Evolutionary conservation across 441 rosid genomes (phyloP), one percentile per base, ranked within the genome.

Genomic region (Arabidopsis hybrid): DNA sequence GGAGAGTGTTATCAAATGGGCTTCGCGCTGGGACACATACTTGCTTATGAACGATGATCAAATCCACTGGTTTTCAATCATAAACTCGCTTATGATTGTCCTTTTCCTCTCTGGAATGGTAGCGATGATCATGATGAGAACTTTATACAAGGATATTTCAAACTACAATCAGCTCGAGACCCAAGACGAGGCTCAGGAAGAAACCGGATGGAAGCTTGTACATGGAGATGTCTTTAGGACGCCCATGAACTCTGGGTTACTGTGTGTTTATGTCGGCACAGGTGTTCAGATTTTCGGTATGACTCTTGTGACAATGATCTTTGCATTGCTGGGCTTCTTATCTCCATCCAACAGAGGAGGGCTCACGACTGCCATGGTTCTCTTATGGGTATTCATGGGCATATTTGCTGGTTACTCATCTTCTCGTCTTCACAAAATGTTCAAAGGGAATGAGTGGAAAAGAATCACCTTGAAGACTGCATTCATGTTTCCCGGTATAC

Each of bases 11-110:
- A 88, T 91, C 75, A 93, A 93, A 86, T 93, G 98, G 98, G 98
- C 98, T 58, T 93, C 98, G 65, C 96, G 98, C n/a, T 93, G 98
- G 98, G 97, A 93, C 82, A 93, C 97, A 4, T 91, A 93, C 81
- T 88, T 93, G 39, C 96, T 93, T 56, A 91, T 91, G 97, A 93
- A 93, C 60, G 98, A 93, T 52, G 98, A 93, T 85, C 98, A 91
- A 79, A 93, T 93, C 74, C 98, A 93, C 67, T 93, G 98, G 97
- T 93, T 93, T 75, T 93, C 98, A 70, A 93, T 93, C 77, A 90
- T 93, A 71, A 93, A 93, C 79, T 93, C 98, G 1, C 82, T 91
- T 86, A 91, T 93, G 97, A 91, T 93, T 77, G 97, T 93, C 55
- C 86, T 93, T 16, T 93, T 93, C 83, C 97, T 93, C 57, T 93